Evolutionary conservation across 345 rosid species (phyloP).

Genomic region (Balakata baccata): DNA sequence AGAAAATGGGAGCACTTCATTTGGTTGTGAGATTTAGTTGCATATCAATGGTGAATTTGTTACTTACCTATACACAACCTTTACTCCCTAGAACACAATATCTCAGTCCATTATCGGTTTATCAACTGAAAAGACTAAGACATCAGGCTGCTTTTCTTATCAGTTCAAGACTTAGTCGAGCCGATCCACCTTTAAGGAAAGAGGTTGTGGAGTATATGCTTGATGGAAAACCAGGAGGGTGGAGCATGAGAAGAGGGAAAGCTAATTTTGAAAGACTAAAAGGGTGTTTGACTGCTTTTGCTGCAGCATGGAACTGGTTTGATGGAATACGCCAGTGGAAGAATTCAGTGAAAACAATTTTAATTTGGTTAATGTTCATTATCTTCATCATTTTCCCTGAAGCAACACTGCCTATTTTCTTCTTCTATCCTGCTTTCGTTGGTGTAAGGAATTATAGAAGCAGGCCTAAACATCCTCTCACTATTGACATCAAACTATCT

Average conservation of each 20-base stretch:
- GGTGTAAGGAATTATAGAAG: constrained; percentile 37
- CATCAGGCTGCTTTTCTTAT: constrained; percentile 38
- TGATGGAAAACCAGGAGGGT: constrained; percentile 33
- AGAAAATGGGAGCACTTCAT: constrained; percentile 55
- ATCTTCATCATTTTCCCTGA: constrained; percentile 34
- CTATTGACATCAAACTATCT: constrained; percentile 42
- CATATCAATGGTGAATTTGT: constrained; percentile 30
- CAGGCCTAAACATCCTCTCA: constrained; percentile 47
- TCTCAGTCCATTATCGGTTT: constrained; percentile 38
- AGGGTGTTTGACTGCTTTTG: constrained; percentile 24
- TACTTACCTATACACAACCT: constrained; percentile 40
- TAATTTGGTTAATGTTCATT: constrained; percentile 32
- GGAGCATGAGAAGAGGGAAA: constrained; percentile 49
- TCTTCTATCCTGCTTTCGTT: constrained; percentile 36
- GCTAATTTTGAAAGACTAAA: constrained; percentile 44
- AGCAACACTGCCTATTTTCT: constrained; percentile 32
- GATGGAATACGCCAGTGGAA: constrained; percentile 40
- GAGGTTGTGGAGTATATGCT: constrained; percentile 59
- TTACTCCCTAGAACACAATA: constrained; percentile 45
- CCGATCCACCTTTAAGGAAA: constrained; percentile 45
- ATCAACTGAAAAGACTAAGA: constrained; percentile 42
- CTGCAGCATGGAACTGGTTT: constrained; percentile 34
- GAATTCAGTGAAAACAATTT: constrained; percentile 37
- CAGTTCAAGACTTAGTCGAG: constrained; percentile 32
- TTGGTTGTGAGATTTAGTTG: constrained; percentile 46